Evolutionary conservation across 2,329 filamentous ascomycete species (phyloP).

Genomic region (Aaosphaeria pasadenensis): DNA sequence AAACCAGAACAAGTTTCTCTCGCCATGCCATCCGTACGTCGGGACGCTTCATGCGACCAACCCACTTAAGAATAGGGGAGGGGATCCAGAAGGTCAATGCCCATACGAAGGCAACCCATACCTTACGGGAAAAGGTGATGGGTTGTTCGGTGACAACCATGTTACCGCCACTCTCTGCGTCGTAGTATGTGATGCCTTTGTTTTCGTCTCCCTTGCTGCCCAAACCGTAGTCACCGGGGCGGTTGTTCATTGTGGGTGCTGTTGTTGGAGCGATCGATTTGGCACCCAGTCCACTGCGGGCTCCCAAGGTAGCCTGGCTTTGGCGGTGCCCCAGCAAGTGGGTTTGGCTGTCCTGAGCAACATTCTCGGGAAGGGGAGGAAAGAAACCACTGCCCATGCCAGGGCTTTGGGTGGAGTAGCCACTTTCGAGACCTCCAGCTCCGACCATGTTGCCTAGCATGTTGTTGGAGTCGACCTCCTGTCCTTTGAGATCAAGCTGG

Average conservation of each 20-base stretch:
- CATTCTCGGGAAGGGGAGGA: conserved; percentile 53
- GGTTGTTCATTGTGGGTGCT: conserved; percentile 52
- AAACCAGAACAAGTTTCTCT: conserved; percentile 83
- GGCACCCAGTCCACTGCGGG: conserved; percentile 42
- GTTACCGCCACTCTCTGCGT: conserved; percentile 73
- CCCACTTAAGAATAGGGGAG: conserved; percentile 71
- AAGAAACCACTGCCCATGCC: conserved; percentile 65
- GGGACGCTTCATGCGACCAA: conserved; percentile 95
- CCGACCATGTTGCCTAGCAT: conserved; percentile 52
- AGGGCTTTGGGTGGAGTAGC: conserved; percentile 63
- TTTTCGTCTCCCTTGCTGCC: conserved; percentile 76
- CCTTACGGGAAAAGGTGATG: conserved; percentile 61
- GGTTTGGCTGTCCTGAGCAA: conserved; percentile 67
- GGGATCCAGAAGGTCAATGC: conserved; percentile 91
- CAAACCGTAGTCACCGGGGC: conserved; percentile 81
- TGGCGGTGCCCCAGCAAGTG: conserved; percentile 59
- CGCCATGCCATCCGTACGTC: conserved; percentile 97
- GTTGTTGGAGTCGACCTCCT: conserved; percentile 42
- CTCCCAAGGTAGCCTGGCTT: conserved; percentile 44
- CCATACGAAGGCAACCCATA: conserved; percentile 85
- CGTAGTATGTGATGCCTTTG: conserved; percentile 58
- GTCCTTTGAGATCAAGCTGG: conserved; percentile 85
- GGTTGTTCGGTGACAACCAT: conserved; percentile 72
- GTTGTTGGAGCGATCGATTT: conserved; percentile 57
- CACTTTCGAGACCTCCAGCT: conserved; percentile 64